Evolutionary conservation across 2,329 filamentous ascomycete genomes (phyloP), one percentile per base, ranked within the genome.

Genomic region (Monosporascus sp.): DNA sequence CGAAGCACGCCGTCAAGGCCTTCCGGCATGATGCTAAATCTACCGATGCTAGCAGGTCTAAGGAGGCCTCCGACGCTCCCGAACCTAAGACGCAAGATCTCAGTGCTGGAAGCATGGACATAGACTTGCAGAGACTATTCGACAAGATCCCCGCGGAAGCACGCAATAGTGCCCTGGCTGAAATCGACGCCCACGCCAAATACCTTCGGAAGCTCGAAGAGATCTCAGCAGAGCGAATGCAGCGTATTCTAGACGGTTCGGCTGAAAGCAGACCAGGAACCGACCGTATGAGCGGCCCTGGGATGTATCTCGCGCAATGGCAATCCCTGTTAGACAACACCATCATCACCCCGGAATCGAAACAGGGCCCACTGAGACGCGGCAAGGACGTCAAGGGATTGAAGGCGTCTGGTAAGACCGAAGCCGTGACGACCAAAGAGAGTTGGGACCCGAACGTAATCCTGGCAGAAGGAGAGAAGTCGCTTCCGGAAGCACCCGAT

Each of bases 281-380:
- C 3, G 49, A 53, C 6, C 56, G 72, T 37, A 78, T 79, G 50
- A 76, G 75, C 24, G 88, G 87, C 0, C 88, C 89, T 0, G 89
- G 89, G 1, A 81, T 87, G 47, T 92, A 88, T 63, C 78, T 91
- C 24, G 77, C 81, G 1, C 79, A 83, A 48, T 92, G 89, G 88
- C 85, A 90, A 65, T 74, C 80, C 1, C 73, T 91, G 6, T 73
- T 92, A 3, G 85, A 91, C 64, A 73, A 77, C n/a, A 89, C 88
- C 0, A 67, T 77, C 46, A 84, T 92, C 55, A 88, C 86, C 1
- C 86, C 89, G 0, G 76, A 72, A 0, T 74, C 70, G 1, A 67
- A 74, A 0, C 64, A 69, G 1, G 85, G 85, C 0, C 71, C 74
- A 1, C 67, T 85, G 0, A 75, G 86, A 0, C 65, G 57, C 7